Base-by-base conservation (phyloP, 345 rosid species). In the Rhizophora apiculata region DNA sequence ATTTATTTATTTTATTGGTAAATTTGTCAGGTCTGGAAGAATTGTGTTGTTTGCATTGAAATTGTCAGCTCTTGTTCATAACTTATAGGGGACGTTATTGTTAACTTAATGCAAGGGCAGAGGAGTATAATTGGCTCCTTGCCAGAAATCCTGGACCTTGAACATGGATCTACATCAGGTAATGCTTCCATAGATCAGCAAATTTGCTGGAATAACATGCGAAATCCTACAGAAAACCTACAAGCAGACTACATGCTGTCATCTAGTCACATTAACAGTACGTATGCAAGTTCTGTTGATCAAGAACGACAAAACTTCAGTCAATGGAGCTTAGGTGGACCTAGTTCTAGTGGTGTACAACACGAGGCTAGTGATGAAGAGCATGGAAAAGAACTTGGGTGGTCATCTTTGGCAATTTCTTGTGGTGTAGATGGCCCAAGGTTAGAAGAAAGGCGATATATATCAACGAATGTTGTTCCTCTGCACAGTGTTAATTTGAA, bases 41-140 rank as follows among this genome's bases (percentile, higher is more conserved):
- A 65, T 34, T 34, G 37, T 2, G 67, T 29, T 16, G 26, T 54
- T 32, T 69, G 63, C 51, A 32, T 72, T 84, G 79, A 32, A 68
- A 67, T 43, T 74, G 72, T 77, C 79, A 70, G 31, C 6, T 36
- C 60, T 36, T 70, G 26, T 26, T 21, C 30, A 43, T 69, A 53
- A 69, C 60, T 77, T 57, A 15, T 53, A 15, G 51, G 76, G 63
- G 65, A 59, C 57, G 49, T 69, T 58, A n/a, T 30, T 59, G 64
- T 34, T 62, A 73, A 68, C 83, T 84, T 74, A 78, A 93, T 93
- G 98, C 97, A 89, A 82, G 88, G 97, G 83, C 89, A 88, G 69
- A 88, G 89, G 79, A 88, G 89, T 68, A 78, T 85, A 3, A 69
- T 91, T 37, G 89, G 91, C 78, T 89, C 93, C 70, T 79, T 91